Base-by-base conservation (phyloP, 495 filamentous ascomycete genomes). In the Diplogelasinospora grovesii region DNA sequence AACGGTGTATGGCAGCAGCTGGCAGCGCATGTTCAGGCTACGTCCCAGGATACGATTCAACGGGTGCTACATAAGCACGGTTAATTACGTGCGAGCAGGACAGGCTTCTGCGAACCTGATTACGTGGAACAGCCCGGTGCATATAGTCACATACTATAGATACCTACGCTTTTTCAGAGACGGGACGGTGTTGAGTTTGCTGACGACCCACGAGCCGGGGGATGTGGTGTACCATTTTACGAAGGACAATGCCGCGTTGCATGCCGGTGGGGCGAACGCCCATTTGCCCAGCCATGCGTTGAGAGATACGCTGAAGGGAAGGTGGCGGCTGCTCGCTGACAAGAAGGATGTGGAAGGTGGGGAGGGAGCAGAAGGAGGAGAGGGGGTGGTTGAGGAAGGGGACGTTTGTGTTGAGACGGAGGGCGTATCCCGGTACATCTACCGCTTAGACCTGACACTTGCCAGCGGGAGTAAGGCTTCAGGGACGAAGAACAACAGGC, bases 121-220 rank as follows among this genome's bases (percentile, higher is more conserved):
- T 37, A 80, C 49, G 55, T 93, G 86, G 86, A 80, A 79, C 56
- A 81, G 77, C 15, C 92, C 93, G 9, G 83, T 97, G 14, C 89
- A 90, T 54, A 95, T 96, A 37, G 89, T 98, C 24, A 98, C 92
- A 0, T 98, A 97, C 64, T 97, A 92, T 67, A 85, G 92, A 25
- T 98, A 97, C 58, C 71, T 98, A 0, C 83, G 92, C 9, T 92
- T 97, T 64, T 95, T 93, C 67, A 83, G 87, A 15, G 84, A 96
- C 61, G 92, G 92, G 18, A 81, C 83, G 1, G 79, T 74, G 35
- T 76, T 96, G 21, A 84, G 77, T 28, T 67, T 98, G 7, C 69
- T 88, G 5, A 83, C 82, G 1, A 92, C 86, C 1, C 65, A 75
- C 20, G 85, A 95, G 61, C 92, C 92, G 0, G 64, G 75, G 19